Conservation (phyloP, 1,284 basidiomycete species). For the Kwoniella shivajii region DNA sequence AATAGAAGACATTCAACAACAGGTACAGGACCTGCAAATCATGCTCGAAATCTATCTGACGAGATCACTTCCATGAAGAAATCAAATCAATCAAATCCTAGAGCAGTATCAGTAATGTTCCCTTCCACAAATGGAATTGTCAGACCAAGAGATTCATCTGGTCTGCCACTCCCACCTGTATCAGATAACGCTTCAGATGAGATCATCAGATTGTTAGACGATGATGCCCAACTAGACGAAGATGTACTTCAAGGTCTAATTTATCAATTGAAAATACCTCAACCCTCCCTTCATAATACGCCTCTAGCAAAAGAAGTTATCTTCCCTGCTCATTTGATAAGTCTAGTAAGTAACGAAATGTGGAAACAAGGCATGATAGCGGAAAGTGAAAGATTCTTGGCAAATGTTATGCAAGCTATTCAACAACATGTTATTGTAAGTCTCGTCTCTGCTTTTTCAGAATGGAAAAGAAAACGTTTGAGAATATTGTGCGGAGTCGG, state of each 20-base stretch:
- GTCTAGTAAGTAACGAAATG: slow-evolving; percentile 98
- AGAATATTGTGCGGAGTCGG: neutral
- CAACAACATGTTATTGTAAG: slow-evolving; percentile 97
- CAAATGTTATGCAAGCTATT: slow-evolving; percentile 98
- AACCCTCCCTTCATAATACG: slow-evolving; percentile 85
- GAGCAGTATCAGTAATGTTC: slow-evolving; percentile 88
- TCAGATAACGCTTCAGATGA: slow-evolving; percentile 91
- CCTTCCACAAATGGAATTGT: slow-evolving; percentile 67
- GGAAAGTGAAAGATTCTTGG: slow-evolving; percentile 96
- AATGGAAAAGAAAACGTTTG: neutral
- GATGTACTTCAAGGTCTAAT: slow-evolving; percentile 92
- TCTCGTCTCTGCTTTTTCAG: slow-evolving; percentile 3
- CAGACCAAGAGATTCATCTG: slow-evolving; percentile 64
- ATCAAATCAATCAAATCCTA: slow-evolving; percentile 67
- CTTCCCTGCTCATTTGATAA: slow-evolving; percentile 99
- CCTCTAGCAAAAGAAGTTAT: slow-evolving; percentile 95
- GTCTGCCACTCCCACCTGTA: slow-evolving; percentile 63
- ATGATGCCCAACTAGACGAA: slow-evolving; percentile 87
- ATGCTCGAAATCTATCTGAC: slow-evolving; percentile 70
- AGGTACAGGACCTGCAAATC: slow-evolving; percentile 27
- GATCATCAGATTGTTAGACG: slow-evolving; percentile 91
- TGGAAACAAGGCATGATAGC: slow-evolving; percentile 98
- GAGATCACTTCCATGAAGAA: slow-evolving; percentile 73
- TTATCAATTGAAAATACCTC: slow-evolving; percentile 88
- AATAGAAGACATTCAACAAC: slow-evolving; percentile 54